Evolutionary conservation across 805 yeast genomes (phyloP), one percentile per base, ranked within the genome.

Genomic region (Myxozyma neglecta): DNA sequence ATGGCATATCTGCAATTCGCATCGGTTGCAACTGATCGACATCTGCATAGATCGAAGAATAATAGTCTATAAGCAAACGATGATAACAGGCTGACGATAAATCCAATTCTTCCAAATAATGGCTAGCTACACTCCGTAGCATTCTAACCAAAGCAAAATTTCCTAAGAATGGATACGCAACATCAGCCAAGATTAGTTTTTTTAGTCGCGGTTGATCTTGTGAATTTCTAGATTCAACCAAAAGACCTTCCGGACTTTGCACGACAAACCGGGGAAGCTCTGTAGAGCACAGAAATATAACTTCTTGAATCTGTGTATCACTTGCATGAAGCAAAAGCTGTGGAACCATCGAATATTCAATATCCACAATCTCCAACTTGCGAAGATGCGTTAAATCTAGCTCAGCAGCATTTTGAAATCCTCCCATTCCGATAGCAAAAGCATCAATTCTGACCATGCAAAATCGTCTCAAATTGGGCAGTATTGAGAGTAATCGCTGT

Each of bases 291-390:
- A 51, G 46, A 42, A 59, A 59, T n/a, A 14, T 40, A 18, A 57
- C 18, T 11, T 35, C 53, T 10, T 44, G 52, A 16, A 57, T 29
- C 3, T 46, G 4, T 16, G 42, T 8, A 6, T 52, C 45, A 1
- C 44, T 43, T 3, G 61, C 61, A 39, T 37, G 39, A 29, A 59
- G 45, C 10, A 59, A 37, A 8, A 59, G 51, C 45, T 59, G 58
- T 10, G 63, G 63, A n/a, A 59, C 56, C 63, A 59, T 59, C 11
- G 59, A 59, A 49, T 59, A 59, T 18, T 42, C 39, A 32, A 55
- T 45, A 16, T 54, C 59, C 16, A 59, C 57, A 14, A 36, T 43
- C 34, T 54, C 56, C 9, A 59, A 44, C 6, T 48, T n/a, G 8
- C 18, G 10, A n/a, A 54, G 29, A 13, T 48, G 59, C n/a, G 63